phyloP scores from a whole-genome alignment of 345 rosid genomes.

The Sisymbrium irio region DNA sequence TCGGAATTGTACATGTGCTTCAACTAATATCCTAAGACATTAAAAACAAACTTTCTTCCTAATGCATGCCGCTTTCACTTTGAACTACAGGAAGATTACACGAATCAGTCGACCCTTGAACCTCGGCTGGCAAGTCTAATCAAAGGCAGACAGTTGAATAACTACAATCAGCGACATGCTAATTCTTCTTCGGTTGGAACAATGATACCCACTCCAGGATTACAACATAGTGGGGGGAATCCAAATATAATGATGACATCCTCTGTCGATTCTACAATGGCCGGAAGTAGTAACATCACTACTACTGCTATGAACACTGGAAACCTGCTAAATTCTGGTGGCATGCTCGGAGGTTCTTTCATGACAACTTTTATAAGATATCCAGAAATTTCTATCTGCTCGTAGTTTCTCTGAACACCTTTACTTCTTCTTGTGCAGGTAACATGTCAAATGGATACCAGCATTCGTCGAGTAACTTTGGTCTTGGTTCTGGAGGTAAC shows the following conservation, averaged over 20 bases:
- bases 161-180: conserved; percentile 55
- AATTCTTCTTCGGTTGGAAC: conserved; percentile 68
- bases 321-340: conserved; percentile 53
- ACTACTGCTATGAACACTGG: conserved; percentile 53
- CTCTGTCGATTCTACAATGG: conserved; percentile 63
- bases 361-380: conserved; percentile 42
- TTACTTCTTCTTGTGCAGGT: conserved; percentile 44
- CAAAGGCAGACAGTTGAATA: conserved; percentile 42
- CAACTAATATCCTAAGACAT: neutral
- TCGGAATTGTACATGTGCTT: neutral
- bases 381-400: neutral
- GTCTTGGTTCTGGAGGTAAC: conserved; percentile 71
- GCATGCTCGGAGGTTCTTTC: conserved; percentile 55
- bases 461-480: conserved; percentile 67
- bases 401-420: conserved; percentile 2
- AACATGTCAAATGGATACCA: conserved; percentile 74
- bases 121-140: conserved; percentile 55
- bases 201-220: conserved; percentile 98
- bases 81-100: conserved; percentile 73
- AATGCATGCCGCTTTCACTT: neutral
- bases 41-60: neutral
- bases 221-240: conserved; percentile 61
- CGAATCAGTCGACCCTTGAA: conserved; percentile 71
- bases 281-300: conserved; percentile 50
- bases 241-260: conserved; percentile 59